Evolutionary conservation across 225 moss, liverwort and hornwort species (phyloP).

Genomic region (Physcomitrellopsis africana): DNA sequence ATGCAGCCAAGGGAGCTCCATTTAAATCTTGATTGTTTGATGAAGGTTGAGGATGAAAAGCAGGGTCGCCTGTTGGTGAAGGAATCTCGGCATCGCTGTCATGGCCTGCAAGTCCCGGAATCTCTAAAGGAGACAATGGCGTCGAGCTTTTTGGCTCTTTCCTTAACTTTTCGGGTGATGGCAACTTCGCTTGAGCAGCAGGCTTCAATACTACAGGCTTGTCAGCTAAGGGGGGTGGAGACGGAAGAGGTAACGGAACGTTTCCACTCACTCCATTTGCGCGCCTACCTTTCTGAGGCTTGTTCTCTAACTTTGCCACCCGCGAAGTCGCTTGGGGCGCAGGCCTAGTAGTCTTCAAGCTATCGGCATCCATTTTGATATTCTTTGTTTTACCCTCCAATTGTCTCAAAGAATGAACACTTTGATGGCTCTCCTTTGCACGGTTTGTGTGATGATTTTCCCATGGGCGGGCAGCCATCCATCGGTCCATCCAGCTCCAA

Average conservation of each 20-base stretch:
- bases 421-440: conserved; percentile 54
- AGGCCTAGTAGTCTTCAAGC: conserved; percentile 46
- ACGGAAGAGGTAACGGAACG: conserved; percentile 60
- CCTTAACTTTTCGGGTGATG: conserved; percentile 38
- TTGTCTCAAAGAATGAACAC: conserved; percentile 62
- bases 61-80: conserved; percentile 49
- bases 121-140: conserved; percentile 36
- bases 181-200: conserved; percentile 26
- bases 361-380: conserved; percentile 49
- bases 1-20: conserved; percentile 36
- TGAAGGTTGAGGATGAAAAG: conserved; percentile 34
- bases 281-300: conserved; percentile 49
- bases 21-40: conserved; percentile 40
- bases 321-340: conserved; percentile 32
- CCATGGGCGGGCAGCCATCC: conserved; percentile 99
- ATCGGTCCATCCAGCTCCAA: conserved; percentile 98
- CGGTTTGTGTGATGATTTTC: conserved; percentile 68
- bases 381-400: conserved; percentile 75
- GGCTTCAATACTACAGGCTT: conserved; percentile 29
- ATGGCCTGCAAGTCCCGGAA: conserved; percentile 35
- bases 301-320: conserved; percentile 47
- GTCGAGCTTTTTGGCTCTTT: conserved; percentile 34
- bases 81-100: conserved; percentile 44
- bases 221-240: conserved; percentile 50
- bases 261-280: conserved; percentile 47